Conservation (phyloP, 2,329 filamentous ascomycete species). For the Trichoderma guizhouense region DNA sequence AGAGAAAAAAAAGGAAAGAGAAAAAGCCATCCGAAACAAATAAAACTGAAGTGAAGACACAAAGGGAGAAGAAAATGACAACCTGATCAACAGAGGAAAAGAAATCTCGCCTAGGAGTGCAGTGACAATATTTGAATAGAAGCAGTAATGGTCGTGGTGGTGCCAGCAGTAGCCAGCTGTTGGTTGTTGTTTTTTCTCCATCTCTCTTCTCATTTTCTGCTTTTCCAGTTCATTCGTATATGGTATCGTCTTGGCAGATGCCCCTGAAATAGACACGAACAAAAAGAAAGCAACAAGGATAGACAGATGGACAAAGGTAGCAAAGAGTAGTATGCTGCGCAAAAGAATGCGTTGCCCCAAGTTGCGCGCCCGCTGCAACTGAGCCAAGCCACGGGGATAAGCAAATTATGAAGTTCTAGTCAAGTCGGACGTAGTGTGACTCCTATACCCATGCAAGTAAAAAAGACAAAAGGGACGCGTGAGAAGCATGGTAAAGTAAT, state of each 20-base stretch:
- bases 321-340: conserved; percentile 10
- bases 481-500: background rate
- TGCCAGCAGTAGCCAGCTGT: background rate
- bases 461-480: background rate
- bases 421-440: background rate
- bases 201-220: background rate
- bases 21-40: background rate
- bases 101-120: conserved; percentile 1
- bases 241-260: conserved; percentile 11
- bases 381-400: background rate
- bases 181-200: background rate
- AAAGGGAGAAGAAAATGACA: background rate
- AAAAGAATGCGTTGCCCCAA: background rate
- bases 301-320: background rate
- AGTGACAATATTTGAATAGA: background rate
- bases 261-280: background rate
- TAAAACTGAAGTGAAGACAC: background rate
- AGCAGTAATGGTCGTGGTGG: background rate
- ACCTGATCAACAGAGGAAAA: conserved; percentile 10
- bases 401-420: background rate
- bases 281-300: conserved; percentile 2
- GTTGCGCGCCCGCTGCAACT: background rate
- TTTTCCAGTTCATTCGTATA: background rate
- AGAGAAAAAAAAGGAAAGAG: background rate
- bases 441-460: background rate